These are phyloP conservation scores for Microcos paniculata DNA, from an alignment of 345 rosid species.

Conservation along the genomic window DNA sequence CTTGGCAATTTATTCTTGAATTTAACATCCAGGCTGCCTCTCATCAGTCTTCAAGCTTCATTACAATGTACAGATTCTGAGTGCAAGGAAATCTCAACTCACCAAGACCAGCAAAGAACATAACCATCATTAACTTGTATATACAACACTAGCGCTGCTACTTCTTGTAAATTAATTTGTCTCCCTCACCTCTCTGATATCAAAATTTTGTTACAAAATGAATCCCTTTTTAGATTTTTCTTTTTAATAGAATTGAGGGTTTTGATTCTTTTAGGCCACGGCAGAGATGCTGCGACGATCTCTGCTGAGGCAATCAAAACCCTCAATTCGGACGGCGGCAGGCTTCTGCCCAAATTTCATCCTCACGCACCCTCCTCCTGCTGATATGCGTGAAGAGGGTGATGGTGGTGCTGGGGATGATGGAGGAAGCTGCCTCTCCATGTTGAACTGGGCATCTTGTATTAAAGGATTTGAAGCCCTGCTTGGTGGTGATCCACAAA, in stretches of 20 bases:
- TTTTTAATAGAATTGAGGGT: neutral
- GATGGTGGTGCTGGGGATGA: conserved; percentile 34
- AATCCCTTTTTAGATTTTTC: neutral
- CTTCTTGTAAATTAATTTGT: neutral
- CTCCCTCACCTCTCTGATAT: conserved; percentile 17
- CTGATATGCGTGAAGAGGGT: conserved; percentile 35
- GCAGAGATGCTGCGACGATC: conserved; percentile 68
- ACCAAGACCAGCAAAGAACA: neutral
- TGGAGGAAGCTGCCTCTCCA: conserved; percentile 27
- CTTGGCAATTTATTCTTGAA: conserved; percentile 30
- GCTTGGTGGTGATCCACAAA: conserved; percentile 71
- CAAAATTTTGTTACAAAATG: conserved; percentile 27
- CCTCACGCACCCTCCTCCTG: conserved; percentile 61
- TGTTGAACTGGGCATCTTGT: conserved; percentile 64
- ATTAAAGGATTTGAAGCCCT: conserved; percentile 66
- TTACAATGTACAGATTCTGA: conserved; percentile 18
- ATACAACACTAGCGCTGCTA: conserved; percentile 24
- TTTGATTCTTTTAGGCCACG: conserved; percentile 41
- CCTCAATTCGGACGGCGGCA: conserved; percentile 76
- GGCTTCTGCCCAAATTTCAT: conserved; percentile 56
- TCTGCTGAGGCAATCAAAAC: conserved; percentile 66
- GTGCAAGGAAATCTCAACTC: neutral
- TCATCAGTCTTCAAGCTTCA: conserved; percentile 14
- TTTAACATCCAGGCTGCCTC: conserved; percentile 4
- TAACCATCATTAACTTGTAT: conserved; percentile 11